Conservation (phyloP, 208 protist species). For the Borovskyia barvae region DNA sequence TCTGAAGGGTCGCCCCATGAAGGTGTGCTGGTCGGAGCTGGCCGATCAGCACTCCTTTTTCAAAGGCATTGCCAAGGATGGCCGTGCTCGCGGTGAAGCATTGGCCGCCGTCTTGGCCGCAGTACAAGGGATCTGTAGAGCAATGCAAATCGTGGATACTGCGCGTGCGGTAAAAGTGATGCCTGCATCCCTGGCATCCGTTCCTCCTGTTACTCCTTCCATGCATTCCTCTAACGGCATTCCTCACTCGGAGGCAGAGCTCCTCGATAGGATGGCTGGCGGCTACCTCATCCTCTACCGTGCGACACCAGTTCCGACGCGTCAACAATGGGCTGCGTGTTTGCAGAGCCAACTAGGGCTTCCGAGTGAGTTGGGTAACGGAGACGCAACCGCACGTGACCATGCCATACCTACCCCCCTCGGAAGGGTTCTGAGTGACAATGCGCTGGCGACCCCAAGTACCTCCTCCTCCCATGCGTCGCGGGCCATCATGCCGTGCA, state of each 20-base stretch:
- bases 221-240: no score
- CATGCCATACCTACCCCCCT: no score
- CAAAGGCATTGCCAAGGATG: slow-evolving; percentile 58
- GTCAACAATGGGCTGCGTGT: neutral
- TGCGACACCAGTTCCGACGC: slow-evolving; percentile 49
- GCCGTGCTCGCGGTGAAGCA: slow-evolving; percentile 30
- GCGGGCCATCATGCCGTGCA: neutral
- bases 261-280: slow-evolving; percentile 17
- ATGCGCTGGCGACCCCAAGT: no score
- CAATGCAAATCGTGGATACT: slow-evolving; percentile 5
- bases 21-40: slow-evolving; percentile 35
- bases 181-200: no score
- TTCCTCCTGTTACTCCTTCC: no score
- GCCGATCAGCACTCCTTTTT: slow-evolving; percentile 54
- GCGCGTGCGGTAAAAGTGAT: neutral
- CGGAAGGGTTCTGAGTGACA: no score
- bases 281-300: slow-evolving; percentile 46
- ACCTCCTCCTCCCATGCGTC: no score
- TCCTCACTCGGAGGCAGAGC: slow-evolving; percentile 5
- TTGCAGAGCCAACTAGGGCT: no score
- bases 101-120: slow-evolving; percentile 42
- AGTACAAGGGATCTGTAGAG: slow-evolving; percentile 33
- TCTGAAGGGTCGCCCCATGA: slow-evolving; percentile 27
- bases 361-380: no score
- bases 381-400: no score